Conservation (phyloP, 257 asterid genomes). For the Hygrophila difformis region DNA sequence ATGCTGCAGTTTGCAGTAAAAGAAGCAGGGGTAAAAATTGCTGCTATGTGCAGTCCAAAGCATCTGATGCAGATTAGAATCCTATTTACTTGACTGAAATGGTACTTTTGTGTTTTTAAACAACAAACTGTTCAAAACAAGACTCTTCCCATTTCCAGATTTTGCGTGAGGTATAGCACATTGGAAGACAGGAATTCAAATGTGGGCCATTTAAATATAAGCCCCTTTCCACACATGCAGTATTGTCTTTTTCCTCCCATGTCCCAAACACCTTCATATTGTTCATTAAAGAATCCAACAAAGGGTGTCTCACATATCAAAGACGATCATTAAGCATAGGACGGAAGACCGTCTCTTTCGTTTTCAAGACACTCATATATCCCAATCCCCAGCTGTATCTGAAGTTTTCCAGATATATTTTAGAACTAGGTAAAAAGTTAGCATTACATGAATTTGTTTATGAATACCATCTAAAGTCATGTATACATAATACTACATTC, state of each 20-base stretch:
- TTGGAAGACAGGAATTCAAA: constrained; percentile 54
- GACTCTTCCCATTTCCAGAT: too few relatives aligned
- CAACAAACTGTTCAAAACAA: too few relatives aligned
- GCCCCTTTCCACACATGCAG: constrained; percentile 43
- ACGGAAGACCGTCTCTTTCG: background rate
- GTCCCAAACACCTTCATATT: constrained; percentile 9
- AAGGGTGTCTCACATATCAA: constrained; percentile 11
- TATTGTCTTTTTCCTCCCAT: constrained; percentile 36
- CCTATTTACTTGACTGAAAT: constrained; percentile 19
- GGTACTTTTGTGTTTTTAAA: constrained; percentile 14
- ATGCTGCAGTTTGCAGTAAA: constrained; percentile 19
- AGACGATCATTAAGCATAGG: constrained; percentile 4
- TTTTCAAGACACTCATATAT: background rate
- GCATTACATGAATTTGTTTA: too few relatives aligned
- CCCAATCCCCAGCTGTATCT: too few relatives aligned
- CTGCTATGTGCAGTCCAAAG: constrained; percentile 16
- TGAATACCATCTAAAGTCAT: too few relatives aligned
- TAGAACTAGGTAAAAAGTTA: background rate
- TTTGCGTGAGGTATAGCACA: constrained; percentile 19
- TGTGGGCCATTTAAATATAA: constrained; percentile 50
- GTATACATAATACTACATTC: background rate
- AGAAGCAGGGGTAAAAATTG: constrained; percentile 14
- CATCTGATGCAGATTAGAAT: constrained; percentile 8
- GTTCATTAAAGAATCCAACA: constrained; percentile 1
- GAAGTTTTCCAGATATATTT: background rate